Conservation (phyloP, 768 basidiomycete species). For the Mycena kentingensis region DNA sequence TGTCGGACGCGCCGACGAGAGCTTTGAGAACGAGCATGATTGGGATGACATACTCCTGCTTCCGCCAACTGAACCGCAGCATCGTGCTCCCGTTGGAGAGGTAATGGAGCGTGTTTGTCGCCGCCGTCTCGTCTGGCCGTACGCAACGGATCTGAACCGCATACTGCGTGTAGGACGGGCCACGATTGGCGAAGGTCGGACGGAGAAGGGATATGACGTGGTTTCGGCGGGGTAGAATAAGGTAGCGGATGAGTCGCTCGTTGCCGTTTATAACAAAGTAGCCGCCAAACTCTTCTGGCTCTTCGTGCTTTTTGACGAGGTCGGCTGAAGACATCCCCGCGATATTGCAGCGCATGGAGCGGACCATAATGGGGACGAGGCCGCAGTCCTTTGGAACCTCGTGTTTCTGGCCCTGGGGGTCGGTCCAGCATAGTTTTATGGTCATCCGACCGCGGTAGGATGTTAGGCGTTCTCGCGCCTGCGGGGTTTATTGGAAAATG, state of each 20-base stretch:
- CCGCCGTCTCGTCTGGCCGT: conserved; percentile 87
- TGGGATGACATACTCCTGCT: conserved; percentile 97
- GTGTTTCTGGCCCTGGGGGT: conserved; percentile 67
- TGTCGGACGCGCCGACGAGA: conserved; percentile 86
- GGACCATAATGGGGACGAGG: conserved; percentile 91
- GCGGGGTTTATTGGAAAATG: conserved; percentile 3
- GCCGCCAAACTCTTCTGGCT: conserved; percentile 97
- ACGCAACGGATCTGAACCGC: conserved; percentile 96
- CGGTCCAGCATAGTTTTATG: conserved; percentile 81
- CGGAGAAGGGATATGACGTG: conserved; percentile 93
- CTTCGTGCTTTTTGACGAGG: conserved; percentile 89
- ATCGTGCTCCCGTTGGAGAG: conserved; percentile 96
- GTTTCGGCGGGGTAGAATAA: conserved; percentile 93
- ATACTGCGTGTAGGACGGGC: conserved; percentile 91
- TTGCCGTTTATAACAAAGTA: conserved; percentile 99
- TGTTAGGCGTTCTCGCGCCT: conserved; percentile 92
- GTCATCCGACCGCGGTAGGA: conserved; percentile 93
- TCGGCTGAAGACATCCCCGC: conserved; percentile 81
- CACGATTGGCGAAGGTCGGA: conserved; percentile 88
- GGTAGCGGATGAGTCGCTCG: conserved; percentile 96
- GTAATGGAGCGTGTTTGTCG: conserved; percentile 97
- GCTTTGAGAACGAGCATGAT: conserved; percentile 97
- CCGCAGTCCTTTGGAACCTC: conserved; percentile 86
- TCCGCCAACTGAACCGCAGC: conserved; percentile 93
- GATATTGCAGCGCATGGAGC: conserved; percentile 95